These are phyloP conservation scores for Leptographium procerum DNA, from an alignment of 2,329 filamentous ascomycete genomes.

Conservation along the genomic window DNA sequence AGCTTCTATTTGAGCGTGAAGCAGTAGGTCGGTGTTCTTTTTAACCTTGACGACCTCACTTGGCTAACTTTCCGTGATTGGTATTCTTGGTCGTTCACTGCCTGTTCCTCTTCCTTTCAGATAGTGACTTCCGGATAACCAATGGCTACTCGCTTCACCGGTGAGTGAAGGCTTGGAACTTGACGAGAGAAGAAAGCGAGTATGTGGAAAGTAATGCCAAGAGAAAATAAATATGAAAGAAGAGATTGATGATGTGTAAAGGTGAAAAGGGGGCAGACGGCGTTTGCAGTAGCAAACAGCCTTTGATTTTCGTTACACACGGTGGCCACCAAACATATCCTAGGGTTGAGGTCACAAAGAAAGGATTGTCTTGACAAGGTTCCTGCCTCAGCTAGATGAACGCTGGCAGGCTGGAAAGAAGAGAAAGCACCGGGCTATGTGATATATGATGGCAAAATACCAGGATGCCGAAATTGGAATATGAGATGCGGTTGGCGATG, in stretches of 20 bases:
- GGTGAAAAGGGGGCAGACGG: neutral
- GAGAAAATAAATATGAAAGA: neutral
- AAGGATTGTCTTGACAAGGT: neutral
- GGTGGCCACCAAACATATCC: neutral
- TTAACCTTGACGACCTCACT: neutral
- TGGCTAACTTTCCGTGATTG: neutral
- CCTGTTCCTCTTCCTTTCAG: neutral
- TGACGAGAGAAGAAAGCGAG: neutral
- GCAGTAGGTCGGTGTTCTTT: neutral
- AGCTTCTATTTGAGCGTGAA: neutral
- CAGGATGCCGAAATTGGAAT: neutral
- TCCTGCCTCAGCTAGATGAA: neutral
- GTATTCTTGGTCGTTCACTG: neutral
- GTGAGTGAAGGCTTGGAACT: neutral
- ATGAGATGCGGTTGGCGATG: too few relatives aligned
- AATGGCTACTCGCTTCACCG: neutral
- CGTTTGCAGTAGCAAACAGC: neutral
- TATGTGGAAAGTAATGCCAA: neutral
- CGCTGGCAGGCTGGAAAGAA: neutral
- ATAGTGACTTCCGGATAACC: neutral
- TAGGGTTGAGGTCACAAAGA: neutral
- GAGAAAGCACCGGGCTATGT: neutral
- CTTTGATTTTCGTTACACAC: neutral
- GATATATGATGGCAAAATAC: neutral
- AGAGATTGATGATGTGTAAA: neutral